These are phyloP conservation scores for Lotmaria passim DNA, from an alignment of 208 protist genomes.

Conservation along the genomic window DNA sequence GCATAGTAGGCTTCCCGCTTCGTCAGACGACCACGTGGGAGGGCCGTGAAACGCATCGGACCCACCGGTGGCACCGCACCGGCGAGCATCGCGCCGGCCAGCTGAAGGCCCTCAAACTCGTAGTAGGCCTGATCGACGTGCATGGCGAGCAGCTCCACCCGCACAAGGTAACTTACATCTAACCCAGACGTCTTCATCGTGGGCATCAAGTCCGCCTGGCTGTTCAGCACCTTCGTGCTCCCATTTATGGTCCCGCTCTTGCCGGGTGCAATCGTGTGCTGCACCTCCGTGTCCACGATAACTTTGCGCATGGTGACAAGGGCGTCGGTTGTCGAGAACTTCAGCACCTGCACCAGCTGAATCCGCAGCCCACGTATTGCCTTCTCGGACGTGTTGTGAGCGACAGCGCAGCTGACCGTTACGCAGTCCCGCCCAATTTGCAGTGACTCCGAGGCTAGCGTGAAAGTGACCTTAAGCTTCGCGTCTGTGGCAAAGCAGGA, in stretches of 20 bases:
- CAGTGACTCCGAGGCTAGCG: background rate
- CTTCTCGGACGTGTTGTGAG: conserved; percentile 26
- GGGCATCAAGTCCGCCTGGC: conserved; percentile 19
- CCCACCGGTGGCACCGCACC: conserved; percentile 14
- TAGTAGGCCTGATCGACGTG: conserved; percentile 15
- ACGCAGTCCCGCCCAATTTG: conserved; percentile 18
- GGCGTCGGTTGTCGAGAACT: conserved; percentile 28
- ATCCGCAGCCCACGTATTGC: conserved; percentile 16
- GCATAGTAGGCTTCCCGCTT: conserved; percentile 37
- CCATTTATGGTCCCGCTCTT: conserved; percentile 8
- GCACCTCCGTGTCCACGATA: conserved; percentile 4
- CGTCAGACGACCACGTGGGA: conserved; percentile 33
- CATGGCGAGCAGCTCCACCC: conserved; percentile 21
- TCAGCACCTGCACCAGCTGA: conserved; percentile 28
- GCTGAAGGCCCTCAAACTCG: conserved; percentile 27
- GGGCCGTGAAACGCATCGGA: conserved; percentile 28
- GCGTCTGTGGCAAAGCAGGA: conserved; percentile 7
- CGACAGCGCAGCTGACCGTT: conserved; percentile 6
- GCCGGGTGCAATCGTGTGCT: conserved; percentile 2
- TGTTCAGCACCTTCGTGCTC: background rate
- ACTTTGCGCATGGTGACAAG: conserved; percentile 14
- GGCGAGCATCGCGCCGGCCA: background rate
- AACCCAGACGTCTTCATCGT: conserved; percentile 32
- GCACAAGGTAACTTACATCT: conserved; percentile 32
- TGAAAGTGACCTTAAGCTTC: conserved; percentile 20